Percentiles rank a stretch among this genome's conserved stretches.
Conservation (phyloP, 805 yeast species). For the Lipomyces kockii region DNA sequence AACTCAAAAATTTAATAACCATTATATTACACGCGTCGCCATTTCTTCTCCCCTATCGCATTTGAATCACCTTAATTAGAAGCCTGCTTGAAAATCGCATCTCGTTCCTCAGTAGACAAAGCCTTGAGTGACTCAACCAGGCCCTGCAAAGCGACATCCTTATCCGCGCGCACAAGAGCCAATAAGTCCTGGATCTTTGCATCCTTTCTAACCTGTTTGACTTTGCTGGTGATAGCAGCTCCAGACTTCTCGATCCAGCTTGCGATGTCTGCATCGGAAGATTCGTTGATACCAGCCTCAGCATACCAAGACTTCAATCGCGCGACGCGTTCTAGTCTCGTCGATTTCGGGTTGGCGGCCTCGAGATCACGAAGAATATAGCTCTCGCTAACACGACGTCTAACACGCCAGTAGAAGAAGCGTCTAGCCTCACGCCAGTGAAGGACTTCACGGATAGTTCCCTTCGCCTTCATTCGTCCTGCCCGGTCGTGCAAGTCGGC, state of each 20-base stretch:
- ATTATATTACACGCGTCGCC: not conserved
- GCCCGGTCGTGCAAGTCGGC: conserved; percentile 98
- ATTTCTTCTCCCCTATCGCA: not conserved
- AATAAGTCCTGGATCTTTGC: conserved; percentile 28
- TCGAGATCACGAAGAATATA: conserved; percentile 77
- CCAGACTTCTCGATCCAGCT: conserved; percentile 26
- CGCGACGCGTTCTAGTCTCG: conserved; percentile 81
- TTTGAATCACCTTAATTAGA: not conserved
- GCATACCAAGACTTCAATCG: conserved; percentile 60
- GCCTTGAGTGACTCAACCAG: conserved; percentile 42
- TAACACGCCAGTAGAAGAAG: conserved; percentile 97
- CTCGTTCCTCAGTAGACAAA: conserved; percentile 44
- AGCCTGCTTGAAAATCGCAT: conserved; percentile 40
- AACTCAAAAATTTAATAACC: not conserved
- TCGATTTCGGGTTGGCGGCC: conserved; percentile 57
- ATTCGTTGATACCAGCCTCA: conserved; percentile 31
- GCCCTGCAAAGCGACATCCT: conserved; percentile 23
- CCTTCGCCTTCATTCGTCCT: conserved; percentile 96
- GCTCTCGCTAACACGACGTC: conserved; percentile 94
- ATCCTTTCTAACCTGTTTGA: conserved; percentile 24
- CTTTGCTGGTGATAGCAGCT: conserved; percentile 15
- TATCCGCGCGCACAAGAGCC: conserved; percentile 26
- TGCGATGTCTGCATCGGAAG: conserved; percentile 25
- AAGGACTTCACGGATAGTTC: conserved; percentile 80
- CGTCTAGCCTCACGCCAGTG: conserved; percentile 90